These are phyloP conservation scores for Fraxinus paxiana DNA, from an alignment of 305 asterid genomes.

Conservation along the genomic window DNA sequence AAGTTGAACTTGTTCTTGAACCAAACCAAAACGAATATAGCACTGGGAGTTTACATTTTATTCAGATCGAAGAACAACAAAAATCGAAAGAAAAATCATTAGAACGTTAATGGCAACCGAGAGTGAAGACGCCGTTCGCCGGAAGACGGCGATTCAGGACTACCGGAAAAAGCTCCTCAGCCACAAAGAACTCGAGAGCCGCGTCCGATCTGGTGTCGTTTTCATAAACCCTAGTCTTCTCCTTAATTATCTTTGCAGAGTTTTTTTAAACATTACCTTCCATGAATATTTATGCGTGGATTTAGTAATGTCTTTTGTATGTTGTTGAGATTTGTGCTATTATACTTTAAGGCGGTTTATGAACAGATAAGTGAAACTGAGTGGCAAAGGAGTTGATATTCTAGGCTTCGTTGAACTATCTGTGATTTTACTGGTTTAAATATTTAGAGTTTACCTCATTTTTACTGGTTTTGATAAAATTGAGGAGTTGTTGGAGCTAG, in stretches of 20 bases:
- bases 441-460: neutral
- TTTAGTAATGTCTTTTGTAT: constrained; percentile 8
- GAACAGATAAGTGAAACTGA: neutral
- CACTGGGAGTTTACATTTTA: neutral
- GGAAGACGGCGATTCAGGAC: constrained; percentile 39
- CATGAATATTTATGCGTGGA: neutral
- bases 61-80: neutral
- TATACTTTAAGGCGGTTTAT: neutral
- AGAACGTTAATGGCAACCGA: constrained; percentile 29
- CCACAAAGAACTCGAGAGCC: constrained; percentile 69
- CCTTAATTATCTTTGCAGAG: neutral
- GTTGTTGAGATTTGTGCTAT: neutral
- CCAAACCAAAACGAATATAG: neutral
- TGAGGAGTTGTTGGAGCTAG: constrained; percentile 3
- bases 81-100: neutral
- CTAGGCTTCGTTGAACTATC: neutral
- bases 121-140: constrained; percentile 48
- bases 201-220: constrained; percentile 65
- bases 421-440: neutral
- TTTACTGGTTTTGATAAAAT: neutral
- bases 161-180: constrained; percentile 50
- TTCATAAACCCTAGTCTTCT: constrained; percentile 34
- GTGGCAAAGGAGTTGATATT: neutral
- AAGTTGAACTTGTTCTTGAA: neutral
- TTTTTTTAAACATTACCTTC: neutral